Conservation (phyloP, 2,329 filamentous ascomycete species). For the Pseudocercospora fuligena region DNA sequence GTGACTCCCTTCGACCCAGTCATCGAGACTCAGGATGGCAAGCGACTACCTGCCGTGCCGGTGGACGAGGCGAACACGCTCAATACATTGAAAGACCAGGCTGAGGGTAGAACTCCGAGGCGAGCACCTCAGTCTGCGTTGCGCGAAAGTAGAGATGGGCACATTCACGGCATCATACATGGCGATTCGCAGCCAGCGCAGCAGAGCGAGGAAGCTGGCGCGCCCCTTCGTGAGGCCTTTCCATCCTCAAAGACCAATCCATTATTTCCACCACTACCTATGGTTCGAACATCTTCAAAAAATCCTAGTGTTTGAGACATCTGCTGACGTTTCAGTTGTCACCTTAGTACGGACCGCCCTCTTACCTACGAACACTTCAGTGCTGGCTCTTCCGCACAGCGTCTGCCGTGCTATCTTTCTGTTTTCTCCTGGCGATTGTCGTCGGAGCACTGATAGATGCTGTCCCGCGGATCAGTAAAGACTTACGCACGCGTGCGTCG, state of each 20-base stretch:
- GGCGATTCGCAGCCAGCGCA: constrained; percentile 34
- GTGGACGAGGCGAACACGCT: constrained; percentile 72
- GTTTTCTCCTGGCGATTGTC: constrained; percentile 77
- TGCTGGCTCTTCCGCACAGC: constrained; percentile 67
- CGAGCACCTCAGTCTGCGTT: constrained; percentile 39
- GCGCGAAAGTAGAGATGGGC: constrained; percentile 50
- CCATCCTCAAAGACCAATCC: constrained; percentile 75
- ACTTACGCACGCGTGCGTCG: constrained; percentile 59
- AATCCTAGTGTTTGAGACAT: background rate
- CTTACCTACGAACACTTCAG: constrained; percentile 67
- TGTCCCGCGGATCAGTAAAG: constrained; percentile 58
- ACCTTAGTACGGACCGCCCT: constrained; percentile 70
- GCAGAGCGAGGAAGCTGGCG: constrained; percentile 50
- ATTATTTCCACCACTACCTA: constrained; percentile 80
- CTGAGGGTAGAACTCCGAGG: constrained; percentile 46
- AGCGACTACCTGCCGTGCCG: constrained; percentile 70
- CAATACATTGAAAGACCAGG: constrained; percentile 64
- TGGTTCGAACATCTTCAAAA: constrained; percentile 38
- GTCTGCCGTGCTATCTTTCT: constrained; percentile 76
- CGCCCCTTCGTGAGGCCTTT: constrained; percentile 48
- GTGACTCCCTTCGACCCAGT: constrained; percentile 73
- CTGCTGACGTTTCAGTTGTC: background rate
- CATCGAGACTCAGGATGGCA: constrained; percentile 69
- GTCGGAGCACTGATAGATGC: constrained; percentile 73
- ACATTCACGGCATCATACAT: constrained; percentile 44